These are phyloP conservation scores for Immersiporthe knoxdaviesiana DNA, from an alignment of 2,329 filamentous ascomycete species.

Conservation along the genomic window DNA sequence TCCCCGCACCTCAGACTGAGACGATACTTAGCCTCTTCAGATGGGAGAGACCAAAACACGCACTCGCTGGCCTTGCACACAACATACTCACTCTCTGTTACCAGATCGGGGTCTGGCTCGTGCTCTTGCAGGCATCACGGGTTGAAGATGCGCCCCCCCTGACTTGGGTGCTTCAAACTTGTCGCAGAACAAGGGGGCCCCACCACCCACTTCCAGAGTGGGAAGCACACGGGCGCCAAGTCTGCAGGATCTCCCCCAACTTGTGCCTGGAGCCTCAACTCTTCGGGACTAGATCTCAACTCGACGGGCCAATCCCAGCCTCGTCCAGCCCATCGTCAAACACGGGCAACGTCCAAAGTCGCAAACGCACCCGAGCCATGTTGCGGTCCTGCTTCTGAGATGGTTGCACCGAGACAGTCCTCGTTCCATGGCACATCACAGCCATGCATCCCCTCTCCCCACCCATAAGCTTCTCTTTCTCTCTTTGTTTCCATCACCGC, in stretches of 20 bases:
- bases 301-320: slow-evolving; percentile 7
- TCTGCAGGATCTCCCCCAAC: slow-evolving; percentile 20
- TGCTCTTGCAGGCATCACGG: slow-evolving; percentile 5
- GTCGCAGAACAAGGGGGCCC: slow-evolving; percentile 49
- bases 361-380: not conserved
- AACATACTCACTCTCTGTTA: not conserved
- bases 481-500: not conserved
- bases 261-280: slow-evolving; percentile 27
- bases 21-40: not conserved
- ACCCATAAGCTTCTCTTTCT: slow-evolving; percentile 3
- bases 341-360: slow-evolving; percentile 5
- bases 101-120: not conserved
- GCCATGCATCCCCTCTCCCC: not conserved
- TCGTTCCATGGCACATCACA: slow-evolving; percentile 8
- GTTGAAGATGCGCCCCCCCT: not conserved
- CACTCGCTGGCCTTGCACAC: too few species aligned
- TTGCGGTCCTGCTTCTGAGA: not conserved
- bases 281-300: slow-evolving; percentile 19
- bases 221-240: slow-evolving; percentile 10
- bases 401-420: slow-evolving; percentile 5
- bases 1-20: not conserved
- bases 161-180: slow-evolving; percentile 48
- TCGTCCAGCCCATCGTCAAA: slow-evolving; percentile 15
- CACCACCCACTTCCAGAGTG: slow-evolving; percentile 29
- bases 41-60: not conserved